phyloP scores from a whole-genome alignment of 495 filamentous ascomycete genomes.

The Hamigera avellanea region DNA sequence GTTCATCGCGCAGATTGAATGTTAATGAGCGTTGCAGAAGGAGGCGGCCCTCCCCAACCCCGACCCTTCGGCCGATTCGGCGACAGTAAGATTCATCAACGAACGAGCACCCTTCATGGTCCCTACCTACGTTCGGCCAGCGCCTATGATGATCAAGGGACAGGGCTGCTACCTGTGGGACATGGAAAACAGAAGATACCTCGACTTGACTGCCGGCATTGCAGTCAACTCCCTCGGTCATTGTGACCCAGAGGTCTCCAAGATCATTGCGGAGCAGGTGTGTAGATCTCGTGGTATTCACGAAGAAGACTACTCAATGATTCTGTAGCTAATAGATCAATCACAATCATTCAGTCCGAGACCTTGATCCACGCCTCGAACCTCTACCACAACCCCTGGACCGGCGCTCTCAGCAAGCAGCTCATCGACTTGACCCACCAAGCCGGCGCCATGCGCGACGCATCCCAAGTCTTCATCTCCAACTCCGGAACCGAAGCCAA shows the following conservation, averaged over 20 bases:
- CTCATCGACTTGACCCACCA: constrained; percentile 66
- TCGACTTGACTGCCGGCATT: constrained; percentile 93
- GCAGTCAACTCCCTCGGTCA: constrained; percentile 92
- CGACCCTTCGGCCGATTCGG: constrained; percentile 69
- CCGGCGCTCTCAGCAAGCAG: constrained; percentile 70
- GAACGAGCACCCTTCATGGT: constrained; percentile 81
- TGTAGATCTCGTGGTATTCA: too few relatives aligned
- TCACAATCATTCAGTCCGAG: too few relatives aligned
- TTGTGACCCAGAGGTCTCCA: constrained; percentile 58
- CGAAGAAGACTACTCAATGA: too few relatives aligned
- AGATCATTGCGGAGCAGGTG: constrained; percentile 67
- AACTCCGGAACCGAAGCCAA: constrained; percentile 95
- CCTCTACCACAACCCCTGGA: constrained; percentile 94
- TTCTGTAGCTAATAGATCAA: too few relatives aligned
- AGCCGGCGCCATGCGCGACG: constrained; percentile 70
- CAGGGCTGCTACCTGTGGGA: constrained; percentile 83
- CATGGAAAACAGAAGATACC: constrained; percentile 73
- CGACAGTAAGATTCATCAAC: constrained; percentile 58
- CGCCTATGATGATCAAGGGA: constrained; percentile 78
- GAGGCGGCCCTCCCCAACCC: constrained; percentile 57
- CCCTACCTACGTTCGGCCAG: constrained; percentile 84
- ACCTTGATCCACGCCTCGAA: constrained; percentile 85
- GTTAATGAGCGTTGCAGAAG: constrained; percentile 27
- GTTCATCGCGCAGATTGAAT: background rate
- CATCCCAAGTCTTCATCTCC: constrained; percentile 77